phyloP scores from a whole-genome alignment of 768 basidiomycete genomes.

The Termitomyces sp. region DNA sequence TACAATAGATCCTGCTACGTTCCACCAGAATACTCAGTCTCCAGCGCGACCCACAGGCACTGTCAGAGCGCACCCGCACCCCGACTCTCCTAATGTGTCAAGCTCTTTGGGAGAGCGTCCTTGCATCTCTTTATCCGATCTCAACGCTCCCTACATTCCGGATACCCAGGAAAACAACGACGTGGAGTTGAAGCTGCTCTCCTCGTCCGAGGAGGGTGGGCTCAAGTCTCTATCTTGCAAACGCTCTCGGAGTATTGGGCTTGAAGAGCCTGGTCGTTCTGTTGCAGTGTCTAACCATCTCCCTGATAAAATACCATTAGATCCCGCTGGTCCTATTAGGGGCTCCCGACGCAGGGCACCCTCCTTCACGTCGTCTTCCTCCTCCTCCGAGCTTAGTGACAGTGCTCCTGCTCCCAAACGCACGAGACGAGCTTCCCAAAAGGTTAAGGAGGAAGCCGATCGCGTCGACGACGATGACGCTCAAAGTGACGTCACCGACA shows the following conservation, averaged over 20 bases:
- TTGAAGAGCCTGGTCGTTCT: neutral
- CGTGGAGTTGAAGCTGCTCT: neutral
- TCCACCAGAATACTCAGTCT: constrained; percentile 2
- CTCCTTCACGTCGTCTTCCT: constrained; percentile 11
- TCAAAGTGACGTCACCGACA: constrained; percentile 13
- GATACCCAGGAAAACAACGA: neutral
- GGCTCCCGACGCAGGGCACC: constrained; percentile 8
- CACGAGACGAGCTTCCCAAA: neutral
- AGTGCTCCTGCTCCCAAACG: constrained; percentile 7
- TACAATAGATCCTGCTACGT: constrained; percentile 6
- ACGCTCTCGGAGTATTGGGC: constrained; percentile 4
- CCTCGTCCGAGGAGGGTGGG: neutral
- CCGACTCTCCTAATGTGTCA: neutral
- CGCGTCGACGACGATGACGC: constrained; percentile 5
- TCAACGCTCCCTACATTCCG: constrained; percentile 14
- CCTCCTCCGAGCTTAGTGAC: constrained; percentile 6
- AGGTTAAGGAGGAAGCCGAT: neutral
- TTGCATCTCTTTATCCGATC: constrained; percentile 15
- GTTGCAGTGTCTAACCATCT: neutral
- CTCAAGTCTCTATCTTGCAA: neutral
- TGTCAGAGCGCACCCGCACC: constrained; percentile 3
- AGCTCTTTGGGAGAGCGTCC: constrained; percentile 5
- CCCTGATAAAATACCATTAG: neutral
- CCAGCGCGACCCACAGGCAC: neutral
- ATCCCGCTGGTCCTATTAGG: neutral